Conservation (phyloP, 306 rosid genomes). For the Cyclanthera cordifolia region DNA sequence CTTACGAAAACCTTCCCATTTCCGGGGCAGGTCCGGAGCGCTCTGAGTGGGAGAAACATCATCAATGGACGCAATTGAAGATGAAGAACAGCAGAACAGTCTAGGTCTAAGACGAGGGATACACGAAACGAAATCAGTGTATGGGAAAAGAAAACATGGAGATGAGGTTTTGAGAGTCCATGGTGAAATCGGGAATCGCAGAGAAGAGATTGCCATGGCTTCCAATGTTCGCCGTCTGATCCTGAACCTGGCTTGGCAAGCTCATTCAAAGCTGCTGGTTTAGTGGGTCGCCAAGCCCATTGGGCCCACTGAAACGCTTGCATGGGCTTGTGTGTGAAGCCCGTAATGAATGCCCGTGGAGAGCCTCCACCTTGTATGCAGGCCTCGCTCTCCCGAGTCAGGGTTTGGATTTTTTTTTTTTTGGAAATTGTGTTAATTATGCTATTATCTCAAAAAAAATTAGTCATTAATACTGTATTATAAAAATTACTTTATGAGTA, state of each 20-base stretch:
- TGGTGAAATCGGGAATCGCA: conserved; percentile 31
- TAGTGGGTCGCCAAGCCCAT: neutral
- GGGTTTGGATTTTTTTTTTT: too few species aligned
- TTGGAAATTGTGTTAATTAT: too few species aligned
- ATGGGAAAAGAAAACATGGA: conserved; percentile 3
- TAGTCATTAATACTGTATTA: too few species aligned
- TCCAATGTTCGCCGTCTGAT: neutral
- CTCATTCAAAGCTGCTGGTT: neutral
- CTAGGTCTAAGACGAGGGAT: neutral
- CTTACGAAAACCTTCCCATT: conserved; percentile 62
- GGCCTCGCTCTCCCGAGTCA: too few species aligned
- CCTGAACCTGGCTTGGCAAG: neutral
- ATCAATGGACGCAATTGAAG: neutral
- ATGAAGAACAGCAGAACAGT: conserved; percentile 16
- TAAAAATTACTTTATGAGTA: too few species aligned
- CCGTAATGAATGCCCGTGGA: neutral
- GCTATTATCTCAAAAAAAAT: too few species aligned
- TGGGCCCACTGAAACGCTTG: neutral
- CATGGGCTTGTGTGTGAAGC: neutral
- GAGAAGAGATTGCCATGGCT: conserved; percentile 32
- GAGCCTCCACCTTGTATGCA: too few species aligned
- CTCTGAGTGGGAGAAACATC: neutral
- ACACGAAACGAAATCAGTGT: too few species aligned
- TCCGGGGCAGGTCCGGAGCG: conserved; percentile 3
- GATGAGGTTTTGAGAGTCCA: conserved; percentile 22